Evolutionary conservation across 1,284 basidiomycete genomes (phyloP), one percentile per base, ranked within the genome.

Genomic region (Cystobasidium pallidum): DNA sequence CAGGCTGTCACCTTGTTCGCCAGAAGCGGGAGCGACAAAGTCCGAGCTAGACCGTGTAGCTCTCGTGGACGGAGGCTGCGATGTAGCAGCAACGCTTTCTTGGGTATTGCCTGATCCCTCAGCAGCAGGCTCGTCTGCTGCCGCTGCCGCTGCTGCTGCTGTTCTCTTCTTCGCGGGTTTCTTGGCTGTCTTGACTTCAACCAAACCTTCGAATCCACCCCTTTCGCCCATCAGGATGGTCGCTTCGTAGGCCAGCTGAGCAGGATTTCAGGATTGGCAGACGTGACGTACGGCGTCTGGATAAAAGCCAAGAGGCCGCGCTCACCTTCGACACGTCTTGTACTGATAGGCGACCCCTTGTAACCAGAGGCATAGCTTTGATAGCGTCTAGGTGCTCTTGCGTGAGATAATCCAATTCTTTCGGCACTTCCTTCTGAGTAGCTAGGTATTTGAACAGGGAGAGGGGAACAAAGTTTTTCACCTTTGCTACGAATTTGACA

Each of bases 311-410:
- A 41, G 47, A 4, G 2, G 7, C 13, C 15, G 7, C 39, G 36
- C 55, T 26, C 30, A 71, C 68, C 24, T 64, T 17, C 24, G 68
- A 32, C 4, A 95, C 92, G 2, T 87, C 86, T 81, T 97, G 92
- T 51, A 92, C 89, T 80, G 92, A 95, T 62, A 98, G 84, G 62
- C 95, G 84, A 0, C 94, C 92, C 8, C 91, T 86, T 24, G 86
- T 89, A 19, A 97, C 85, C 28, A 98, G 83, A 54, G 89, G 86
- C 92, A 95, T 96, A 4, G 78, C 86, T 86, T 80, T 76, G 34
- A 87, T 81, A 24, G 83, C 83, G 43, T 52, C 26, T 30, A 81
- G 72, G 34, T 83, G 77, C 2, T 74, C 66, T 0, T 76, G 65
- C 3, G 75, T 76, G 41, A 83, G 75, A 70, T 82, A 83, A 7